Conservation (phyloP, 1,139 yeast species). For the Nematodospora anomalae region DNA sequence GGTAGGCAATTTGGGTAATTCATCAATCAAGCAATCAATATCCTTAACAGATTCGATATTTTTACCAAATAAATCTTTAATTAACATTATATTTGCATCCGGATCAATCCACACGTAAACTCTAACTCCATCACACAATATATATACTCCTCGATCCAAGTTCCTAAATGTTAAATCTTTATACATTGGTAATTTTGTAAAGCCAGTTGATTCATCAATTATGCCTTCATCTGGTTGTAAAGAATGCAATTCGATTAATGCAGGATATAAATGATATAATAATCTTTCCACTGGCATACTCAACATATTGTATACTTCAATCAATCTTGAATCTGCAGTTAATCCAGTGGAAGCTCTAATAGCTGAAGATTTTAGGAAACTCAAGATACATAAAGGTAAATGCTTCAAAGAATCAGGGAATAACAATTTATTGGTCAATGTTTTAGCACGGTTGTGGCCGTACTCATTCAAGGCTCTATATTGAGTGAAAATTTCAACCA, state of each 20-base stretch:
- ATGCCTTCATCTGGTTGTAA: slow-evolving; percentile 57
- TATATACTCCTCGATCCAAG: slow-evolving; percentile 73
- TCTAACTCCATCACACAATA: slow-evolving; percentile 68
- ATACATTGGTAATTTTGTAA: slow-evolving; percentile 51
- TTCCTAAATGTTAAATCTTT: slow-evolving; percentile 47
- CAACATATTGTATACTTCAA: slow-evolving; percentile 54
- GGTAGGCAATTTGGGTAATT: slow-evolving; percentile 71
- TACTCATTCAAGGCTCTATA: slow-evolving; percentile 62
- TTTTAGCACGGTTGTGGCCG: slow-evolving; percentile 46
- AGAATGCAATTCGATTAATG: slow-evolving; percentile 71
- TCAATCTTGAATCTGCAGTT: slow-evolving; percentile 59
- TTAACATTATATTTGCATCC: slow-evolving; percentile 63
- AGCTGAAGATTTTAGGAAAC: slow-evolving; percentile 69
- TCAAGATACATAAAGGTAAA: slow-evolving; percentile 64
- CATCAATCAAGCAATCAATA: slow-evolving; percentile 53
- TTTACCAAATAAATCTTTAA: slow-evolving; percentile 74
- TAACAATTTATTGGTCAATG: slow-evolving; percentile 64
- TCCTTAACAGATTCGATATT: slow-evolving; percentile 41
- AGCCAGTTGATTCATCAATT: slow-evolving; percentile 35
- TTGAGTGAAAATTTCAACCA: slow-evolving; percentile 73
- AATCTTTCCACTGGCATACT: slow-evolving; percentile 60
- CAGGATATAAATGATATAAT: slow-evolving; percentile 74
- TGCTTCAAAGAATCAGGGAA: slow-evolving; percentile 82
- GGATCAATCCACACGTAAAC: slow-evolving; percentile 72
- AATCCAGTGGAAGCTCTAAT: slow-evolving; percentile 50